Base-by-base conservation (phyloP, 192 early-diverging fungal genomes). In the Backusella tuberculispora region DNA sequence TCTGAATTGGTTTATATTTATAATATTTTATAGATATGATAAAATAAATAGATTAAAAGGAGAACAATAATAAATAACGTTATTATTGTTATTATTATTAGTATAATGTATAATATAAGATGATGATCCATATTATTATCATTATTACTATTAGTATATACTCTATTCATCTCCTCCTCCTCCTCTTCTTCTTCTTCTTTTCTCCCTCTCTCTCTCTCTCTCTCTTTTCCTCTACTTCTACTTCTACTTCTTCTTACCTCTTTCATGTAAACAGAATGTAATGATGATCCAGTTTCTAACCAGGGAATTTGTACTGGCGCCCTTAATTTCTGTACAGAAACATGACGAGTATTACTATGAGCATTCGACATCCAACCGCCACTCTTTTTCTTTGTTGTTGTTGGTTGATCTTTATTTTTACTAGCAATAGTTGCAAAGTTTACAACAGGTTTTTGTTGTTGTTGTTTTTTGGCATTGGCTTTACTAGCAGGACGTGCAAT, bases 261-360 rank as follows among this genome's bases (percentile, higher is more conserved):
- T 38, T 78, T 46, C 34, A 80, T 73, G 24, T 87, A 87, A 4
- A 56, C 60, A 15, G 48, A 66, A 67, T 81, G 80, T 3, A 87
- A 66, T 6, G 77, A 66, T 17, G 76, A 80, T 24, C 86, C 86
- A 37, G 84, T 81, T 47, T 83, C 83, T 7, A 87, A 67, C 86
- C 86, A 87, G 10, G 86, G 86, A 45, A 87, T 80, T 3, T 70
- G 66, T 5, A 80, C 71, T 12, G 79, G 79, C n/a, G 37, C 64
- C 26, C 15, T 78, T 46, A 76, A 50, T 5, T 42, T 45, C 14
- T 70, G 69, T 13, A 29, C 47, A 10, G 19, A 6, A 72, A 8
- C 3, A 60, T 47, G 12, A 34, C 26, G 13, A 0, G 15, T 48
- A 26, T 43, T 21, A 15, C 29, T 65, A 5, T 60, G 56, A 7